Evolutionary conservation across 179 eudicot genomes (phyloP), one percentile per base, ranked within the genome.

Genomic region (Vitellaria paradoxa): DNA sequence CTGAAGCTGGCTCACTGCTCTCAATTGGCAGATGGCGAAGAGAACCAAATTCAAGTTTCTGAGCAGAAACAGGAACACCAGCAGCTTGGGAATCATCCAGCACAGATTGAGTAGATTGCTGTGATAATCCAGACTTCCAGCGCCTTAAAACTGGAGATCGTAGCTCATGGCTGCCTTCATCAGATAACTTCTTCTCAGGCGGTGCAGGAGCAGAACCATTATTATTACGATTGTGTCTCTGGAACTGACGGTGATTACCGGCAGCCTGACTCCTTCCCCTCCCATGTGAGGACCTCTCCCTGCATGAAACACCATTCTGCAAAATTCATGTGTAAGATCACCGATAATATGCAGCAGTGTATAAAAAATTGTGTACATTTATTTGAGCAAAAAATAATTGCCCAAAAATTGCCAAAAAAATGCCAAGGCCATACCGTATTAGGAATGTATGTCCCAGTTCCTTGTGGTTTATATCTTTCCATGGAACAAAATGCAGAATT

Each of bases 381-480:
- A 52, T 52, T 52, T 52, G 0, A 52, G 15, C 15, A 52, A 52
- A 52, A 52, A 52, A 9, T 52, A 52, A 1, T 9, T 52, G 14
- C 3, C 56, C 12, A 14, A 11, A 14, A 7, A 14, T 42, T 42
- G 18, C 67, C 47, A 30, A 24, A 68, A 68, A 49, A 56, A 61
- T 17, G 57, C 9, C 59, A 45, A 77, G 60, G 72, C 18, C 30
- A 46, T 84, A 85, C 90, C 90, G 56, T 68, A 57, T 73, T 17
- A 2, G 86, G 89, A 47, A 88, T 66, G 73, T 81, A 86, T 15
- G 87, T 84, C 37, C 91, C 86, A 17, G 78, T 82, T 73, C 89
- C 89, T 55, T 79, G 83, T 37, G 79, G 56, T 75, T 68, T 83
- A 14, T 30, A 75, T 52, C 56, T 77, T 46, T 82, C 84, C 24